Base-by-base conservation (phyloP, 257 asterid species). In the Ocimum tenuiflorum region DNA sequence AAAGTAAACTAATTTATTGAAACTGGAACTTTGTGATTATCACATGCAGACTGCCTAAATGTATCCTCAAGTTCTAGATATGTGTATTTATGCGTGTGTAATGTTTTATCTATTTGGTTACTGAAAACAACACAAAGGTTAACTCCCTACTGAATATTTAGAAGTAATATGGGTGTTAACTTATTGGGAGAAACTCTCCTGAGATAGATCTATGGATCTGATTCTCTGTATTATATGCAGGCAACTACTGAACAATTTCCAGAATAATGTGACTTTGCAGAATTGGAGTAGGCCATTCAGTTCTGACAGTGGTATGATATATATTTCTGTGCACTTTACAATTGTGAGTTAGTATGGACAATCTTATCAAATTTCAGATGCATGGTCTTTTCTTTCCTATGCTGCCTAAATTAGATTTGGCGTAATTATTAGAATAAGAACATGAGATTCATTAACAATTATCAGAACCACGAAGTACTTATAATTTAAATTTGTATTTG, bases 261-360 rank as follows among this genome's bases (percentile, higher is more conserved):
- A 73, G 64, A 73, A 75, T 35, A 78, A 65, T 48, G 73, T 46
- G 55, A 56, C 38, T 67, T 12, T 69, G 73, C 85, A 72, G 60
- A 73, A 72, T 3, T 73, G 81, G 89, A 79, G 78, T 81, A 83
- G 88, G 76, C 31, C 86, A 33, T 89, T 82, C 81, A 81, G 96
- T 73, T 84, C 96, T 15, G 85, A 56, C 17, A 69, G 75, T 59
- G 98, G 96, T 91, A 86, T 39, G 70, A 10, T 64, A 12, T 58
- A 50, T 18, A 18, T 67, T 47, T 55, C 10, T 23, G 10, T 68
- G n/a, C 18, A 56, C 50, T 39, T 58, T 74, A 35, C 24, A 33
- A 14, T 50, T 60, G 50, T 27, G 29, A 3, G 60, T 10, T 20
- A 24, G n/a, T 74, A 47, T 38, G 46, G 31, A 31, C 43, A 22